Evolutionary conservation across 2,329 filamentous ascomycete species (phyloP).

Genomic region (Phoma herbarum): DNA sequence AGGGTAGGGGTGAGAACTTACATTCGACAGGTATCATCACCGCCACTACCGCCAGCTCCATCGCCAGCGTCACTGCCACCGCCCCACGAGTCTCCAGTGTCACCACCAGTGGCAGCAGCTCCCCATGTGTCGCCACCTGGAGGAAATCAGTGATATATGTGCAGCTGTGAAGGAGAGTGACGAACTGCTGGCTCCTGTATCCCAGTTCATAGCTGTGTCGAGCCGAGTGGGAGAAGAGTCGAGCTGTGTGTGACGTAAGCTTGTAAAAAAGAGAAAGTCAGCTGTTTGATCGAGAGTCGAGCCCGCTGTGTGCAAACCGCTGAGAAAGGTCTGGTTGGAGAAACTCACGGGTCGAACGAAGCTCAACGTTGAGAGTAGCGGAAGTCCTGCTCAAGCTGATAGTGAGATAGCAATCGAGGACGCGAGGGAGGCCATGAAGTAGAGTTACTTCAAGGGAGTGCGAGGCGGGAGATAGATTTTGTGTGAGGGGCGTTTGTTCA

Average conservation of each 20-base stretch:
- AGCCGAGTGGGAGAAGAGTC: background rate
- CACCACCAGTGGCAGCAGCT: conserved; percentile 14
- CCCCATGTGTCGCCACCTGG: conserved; percentile 28
- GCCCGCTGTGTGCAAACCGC: background rate
- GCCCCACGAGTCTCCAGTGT: conserved; percentile 31
- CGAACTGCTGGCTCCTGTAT: conserved; percentile 27
- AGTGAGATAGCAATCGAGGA: background rate
- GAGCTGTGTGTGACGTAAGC: background rate
- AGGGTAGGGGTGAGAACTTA: conserved; percentile 39
- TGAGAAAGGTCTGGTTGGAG: background rate
- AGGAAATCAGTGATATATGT: conserved; percentile 13
- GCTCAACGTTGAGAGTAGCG: conserved; percentile 1
- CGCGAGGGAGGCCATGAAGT: background rate
- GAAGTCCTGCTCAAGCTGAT: background rate
- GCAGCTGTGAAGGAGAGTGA: conserved; percentile 16
- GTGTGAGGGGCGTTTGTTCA: conserved; percentile 1
- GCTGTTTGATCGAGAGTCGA: background rate
- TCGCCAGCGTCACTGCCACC: conserved; percentile 22
- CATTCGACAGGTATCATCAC: conserved; percentile 52
- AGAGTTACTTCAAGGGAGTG: background rate
- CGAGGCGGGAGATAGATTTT: background rate
- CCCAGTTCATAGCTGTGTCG: conserved; percentile 33
- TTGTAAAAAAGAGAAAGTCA: background rate
- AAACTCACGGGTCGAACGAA: background rate
- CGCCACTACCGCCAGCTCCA: conserved; percentile 41